phyloP scores from a whole-genome alignment of 75 land plant genomes.

The Isoetes taiwanensis region DNA sequence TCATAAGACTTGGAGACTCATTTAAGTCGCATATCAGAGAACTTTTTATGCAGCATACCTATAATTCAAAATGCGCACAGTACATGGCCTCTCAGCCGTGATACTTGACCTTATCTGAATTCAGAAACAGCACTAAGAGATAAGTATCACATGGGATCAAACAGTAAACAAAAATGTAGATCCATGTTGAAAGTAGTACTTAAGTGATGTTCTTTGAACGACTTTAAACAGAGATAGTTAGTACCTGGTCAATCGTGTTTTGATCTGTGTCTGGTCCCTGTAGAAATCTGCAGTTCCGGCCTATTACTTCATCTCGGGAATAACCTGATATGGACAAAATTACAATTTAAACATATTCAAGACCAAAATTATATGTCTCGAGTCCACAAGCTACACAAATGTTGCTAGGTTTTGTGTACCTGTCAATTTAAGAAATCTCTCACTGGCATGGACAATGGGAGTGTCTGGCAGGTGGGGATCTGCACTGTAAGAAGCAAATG shows the following conservation, averaged over 20 bases:
- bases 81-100: slow-evolving; percentile 35
- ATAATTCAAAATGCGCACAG: slow-evolving; percentile 74
- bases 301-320: slow-evolving; percentile 59
- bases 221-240: no score
- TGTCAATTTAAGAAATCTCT: slow-evolving; percentile 62
- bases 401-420: no score
- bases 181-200: no score
- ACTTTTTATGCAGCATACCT: slow-evolving; percentile 27
- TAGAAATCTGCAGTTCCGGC: slow-evolving; percentile 52
- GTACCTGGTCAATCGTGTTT: slow-evolving; percentile 31
- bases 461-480: slow-evolving; percentile 73
- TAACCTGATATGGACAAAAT: slow-evolving; percentile 54
- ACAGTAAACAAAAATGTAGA: no score
- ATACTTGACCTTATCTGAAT: slow-evolving; percentile 64
- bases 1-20: no score
- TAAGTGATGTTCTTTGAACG: no score
- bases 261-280: slow-evolving; percentile 52
- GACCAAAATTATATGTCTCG: background rate
- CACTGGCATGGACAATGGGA: slow-evolving; percentile 93
- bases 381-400: background rate
- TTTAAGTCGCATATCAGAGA: no score
- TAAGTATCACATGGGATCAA: no score
- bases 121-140: no score
- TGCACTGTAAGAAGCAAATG: slow-evolving; percentile 35
- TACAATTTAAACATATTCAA: background rate